Conservation (phyloP, 441 rosid genomes). For the Omphalea diandra region DNA sequence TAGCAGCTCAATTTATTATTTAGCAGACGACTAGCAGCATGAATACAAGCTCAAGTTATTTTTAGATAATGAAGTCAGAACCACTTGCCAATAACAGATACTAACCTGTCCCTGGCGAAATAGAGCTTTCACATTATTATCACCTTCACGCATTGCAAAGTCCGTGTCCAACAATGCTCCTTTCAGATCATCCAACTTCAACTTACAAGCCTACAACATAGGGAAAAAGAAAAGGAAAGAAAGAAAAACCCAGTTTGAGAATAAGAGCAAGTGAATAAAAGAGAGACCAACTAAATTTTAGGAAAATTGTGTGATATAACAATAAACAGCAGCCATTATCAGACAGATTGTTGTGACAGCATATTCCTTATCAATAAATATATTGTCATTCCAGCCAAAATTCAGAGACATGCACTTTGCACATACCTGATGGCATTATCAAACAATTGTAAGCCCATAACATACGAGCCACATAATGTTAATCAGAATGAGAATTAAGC, state of each 20-base stretch:
- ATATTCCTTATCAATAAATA: neutral
- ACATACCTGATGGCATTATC: neutral
- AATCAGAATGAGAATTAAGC: no score
- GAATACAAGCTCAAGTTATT: no score
- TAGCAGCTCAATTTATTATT: no score
- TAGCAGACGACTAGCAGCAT: no score
- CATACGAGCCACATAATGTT: no score
- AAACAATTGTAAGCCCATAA: slow-evolving; percentile 1
- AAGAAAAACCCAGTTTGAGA: neutral
- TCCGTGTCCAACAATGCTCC: slow-evolving; percentile 88
- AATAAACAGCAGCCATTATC: neutral
- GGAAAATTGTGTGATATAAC: neutral
- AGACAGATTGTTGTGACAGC: neutral
- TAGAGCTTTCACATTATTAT: slow-evolving; percentile 81
- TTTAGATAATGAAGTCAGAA: no score
- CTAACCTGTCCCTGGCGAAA: slow-evolving; percentile 96
- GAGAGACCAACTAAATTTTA: neutral
- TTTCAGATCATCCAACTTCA: slow-evolving; percentile 77
- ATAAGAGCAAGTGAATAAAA: neutral
- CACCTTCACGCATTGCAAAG: slow-evolving; percentile 88
- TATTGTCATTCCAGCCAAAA: neutral
- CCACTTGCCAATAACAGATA: neutral
- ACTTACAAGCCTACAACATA: slow-evolving; percentile 78
- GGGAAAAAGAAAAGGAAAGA: slow-evolving; percentile 10
- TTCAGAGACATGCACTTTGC: neutral